phyloP scores from a whole-genome alignment of 2,329 filamentous ascomycete species.

The Pseudogymnoascus sp. region DNA sequence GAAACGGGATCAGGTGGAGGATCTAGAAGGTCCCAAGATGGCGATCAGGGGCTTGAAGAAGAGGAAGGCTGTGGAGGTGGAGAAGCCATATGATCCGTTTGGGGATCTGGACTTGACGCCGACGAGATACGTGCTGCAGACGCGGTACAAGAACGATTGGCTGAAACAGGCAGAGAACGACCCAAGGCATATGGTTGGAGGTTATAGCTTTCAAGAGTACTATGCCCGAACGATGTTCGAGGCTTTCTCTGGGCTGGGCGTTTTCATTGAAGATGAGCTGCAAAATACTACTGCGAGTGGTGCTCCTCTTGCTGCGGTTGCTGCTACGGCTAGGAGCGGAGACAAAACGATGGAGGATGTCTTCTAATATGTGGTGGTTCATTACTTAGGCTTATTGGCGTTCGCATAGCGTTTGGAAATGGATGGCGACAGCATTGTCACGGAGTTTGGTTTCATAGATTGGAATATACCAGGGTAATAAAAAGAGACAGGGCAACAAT shows the following conservation, averaged over 20 bases:
- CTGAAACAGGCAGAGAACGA: conserved; percentile 60
- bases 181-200: conserved; percentile 61
- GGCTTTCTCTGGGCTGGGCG: conserved; percentile 80
- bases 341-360: conserved; percentile 43
- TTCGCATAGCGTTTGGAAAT: conserved; percentile 4
- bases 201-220: conserved; percentile 77
- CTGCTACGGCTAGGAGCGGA: conserved; percentile 27
- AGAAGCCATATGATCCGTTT: conserved; percentile 82
- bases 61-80: conserved; percentile 48
- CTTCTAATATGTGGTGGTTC: conserved; percentile 25
- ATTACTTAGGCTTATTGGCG: background rate
- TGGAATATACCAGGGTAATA: background rate
- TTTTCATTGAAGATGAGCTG: conserved; percentile 69
- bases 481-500: background rate
- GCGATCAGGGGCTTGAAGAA: conserved; percentile 76
- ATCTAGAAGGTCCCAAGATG: conserved; percentile 28
- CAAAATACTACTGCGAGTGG: conserved; percentile 28
- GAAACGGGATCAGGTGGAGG: conserved; percentile 24
- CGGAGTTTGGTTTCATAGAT: conserved; percentile 5
- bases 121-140: conserved; percentile 61
- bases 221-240: conserved; percentile 74
- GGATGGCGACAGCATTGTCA: background rate
- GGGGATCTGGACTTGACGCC: conserved; percentile 62
- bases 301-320: conserved; percentile 30
- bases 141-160: conserved; percentile 66